Evolutionary conservation across 164 flowering plant genomes (phyloP), one percentile per base, ranked within the genome.

Genomic region (Brasenia schreberi): DNA sequence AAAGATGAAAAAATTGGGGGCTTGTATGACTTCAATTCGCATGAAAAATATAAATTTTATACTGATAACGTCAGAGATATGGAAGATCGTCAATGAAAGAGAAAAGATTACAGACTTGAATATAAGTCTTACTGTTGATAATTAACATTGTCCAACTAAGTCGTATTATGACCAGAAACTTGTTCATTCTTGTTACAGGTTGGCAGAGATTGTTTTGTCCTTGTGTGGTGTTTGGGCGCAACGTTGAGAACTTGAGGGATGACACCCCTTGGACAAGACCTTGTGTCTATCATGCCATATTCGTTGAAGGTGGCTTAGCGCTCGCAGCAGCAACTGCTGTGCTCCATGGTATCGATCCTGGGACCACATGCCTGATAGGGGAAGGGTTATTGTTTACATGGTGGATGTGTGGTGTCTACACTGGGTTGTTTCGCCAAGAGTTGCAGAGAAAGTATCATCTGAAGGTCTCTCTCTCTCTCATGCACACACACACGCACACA

Each of bases 371-470:
- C 75, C 88, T 90, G 73, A 82, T 94, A 44, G 78, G 81, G 65
- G 98, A 94, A 76, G 84, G 93, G 61, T 70, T 90, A 66, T 42
- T 86, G 14, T 94, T 94, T 74, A 65, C 91, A 59, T 94, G 97
- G 98, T 94, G 97, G 97, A 80, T 90, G 85, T 94, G 98, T 76
- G 96, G 97, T 17, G 89, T 93, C 72, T 94, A 94, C 73, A 90
- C 96, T 67, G 98, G 98, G 64, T 74, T 90, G 39, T 77, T 84
- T 71, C 82, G 98, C 33, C 91, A 90, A 68, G 74, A 87, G 19
- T 71, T 94, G 69, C 98, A 94, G 79, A 90, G 81, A 73, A 84
- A 87, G 64, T 94, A 94, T 80, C 97, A 90, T 85, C 98, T 94
- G 70, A 85, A 90, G 97, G 98, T 90, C 44, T 67, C 43, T 61